Evolutionary conservation across 2,329 filamentous ascomycete genomes (phyloP).

Genomic region (Colletotrichum sp.): DNA sequence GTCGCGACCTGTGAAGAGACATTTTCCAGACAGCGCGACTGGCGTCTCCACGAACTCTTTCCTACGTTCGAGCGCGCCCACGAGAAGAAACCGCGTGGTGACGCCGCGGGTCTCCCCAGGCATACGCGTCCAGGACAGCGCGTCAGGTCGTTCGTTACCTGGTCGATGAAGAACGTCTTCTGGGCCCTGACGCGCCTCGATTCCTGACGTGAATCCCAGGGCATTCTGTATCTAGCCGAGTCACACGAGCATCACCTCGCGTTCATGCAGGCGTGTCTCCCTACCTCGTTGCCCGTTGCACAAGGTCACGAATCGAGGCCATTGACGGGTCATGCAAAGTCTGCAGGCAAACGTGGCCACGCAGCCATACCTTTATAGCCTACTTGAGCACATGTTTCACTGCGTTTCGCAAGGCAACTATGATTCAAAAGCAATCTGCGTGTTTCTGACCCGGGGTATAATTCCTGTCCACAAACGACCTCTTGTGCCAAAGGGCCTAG

Average conservation of each 20-base stretch:
- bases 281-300: background rate
- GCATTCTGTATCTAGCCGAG: background rate
- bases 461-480: constrained; percentile 11
- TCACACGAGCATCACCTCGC: background rate
- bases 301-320: background rate
- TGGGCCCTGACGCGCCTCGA: background rate
- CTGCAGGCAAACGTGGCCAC: background rate
- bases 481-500: constrained; percentile 3
- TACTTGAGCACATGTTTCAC: background rate
- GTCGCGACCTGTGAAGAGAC: fast-evolving
- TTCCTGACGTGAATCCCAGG: background rate
- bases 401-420: too few species aligned
- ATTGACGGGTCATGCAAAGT: background rate
- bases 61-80: background rate
- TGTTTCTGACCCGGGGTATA: constrained; percentile 1
- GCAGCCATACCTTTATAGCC: background rate
- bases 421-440: background rate
- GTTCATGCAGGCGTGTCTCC: background rate
- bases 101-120: background rate
- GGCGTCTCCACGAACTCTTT: background rate
- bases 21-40: background rate
- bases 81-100: background rate
- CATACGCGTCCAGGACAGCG: background rate
- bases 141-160: background rate
- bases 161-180: background rate